These are phyloP conservation scores for Cinchona pubescens DNA, from an alignment of 257 asterid species.

Conservation along the genomic window DNA sequence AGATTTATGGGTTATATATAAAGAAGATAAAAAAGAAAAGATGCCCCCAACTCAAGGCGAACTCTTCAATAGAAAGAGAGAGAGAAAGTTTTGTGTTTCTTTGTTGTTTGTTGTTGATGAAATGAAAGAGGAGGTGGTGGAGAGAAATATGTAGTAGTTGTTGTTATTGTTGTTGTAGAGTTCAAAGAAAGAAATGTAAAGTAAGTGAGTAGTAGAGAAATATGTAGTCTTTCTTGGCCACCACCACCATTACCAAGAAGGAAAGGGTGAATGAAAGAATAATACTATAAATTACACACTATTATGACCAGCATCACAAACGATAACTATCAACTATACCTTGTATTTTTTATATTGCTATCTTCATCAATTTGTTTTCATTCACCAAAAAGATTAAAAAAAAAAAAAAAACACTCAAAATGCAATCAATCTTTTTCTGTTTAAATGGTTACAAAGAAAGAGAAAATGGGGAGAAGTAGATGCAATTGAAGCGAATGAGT, in stretches of 20 bases:
- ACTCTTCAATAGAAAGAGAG: slow-evolving; percentile 20
- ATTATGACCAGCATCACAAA: no score
- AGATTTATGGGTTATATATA: slow-evolving; percentile 8
- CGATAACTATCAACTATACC: not conserved
- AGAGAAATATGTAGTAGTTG: not conserved
- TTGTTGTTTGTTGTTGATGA: not conserved
- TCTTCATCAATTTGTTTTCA: slow-evolving; percentile 11
- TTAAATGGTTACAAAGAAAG: slow-evolving; percentile 13
- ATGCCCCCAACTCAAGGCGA: slow-evolving; percentile 26
- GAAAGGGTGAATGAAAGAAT: no score
- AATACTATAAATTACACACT: no score
- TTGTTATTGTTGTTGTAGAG: no score
- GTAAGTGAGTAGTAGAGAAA: slow-evolving; percentile 7
- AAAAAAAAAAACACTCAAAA: no score
- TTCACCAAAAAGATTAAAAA: not conserved
- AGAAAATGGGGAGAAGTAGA: slow-evolving; percentile 10
- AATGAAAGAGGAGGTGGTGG: not conserved
- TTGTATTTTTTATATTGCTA: not conserved
- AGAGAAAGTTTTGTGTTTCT: not conserved
- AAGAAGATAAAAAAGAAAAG: not conserved
- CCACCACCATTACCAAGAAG: slow-evolving; percentile 16
- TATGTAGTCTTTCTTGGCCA: slow-evolving; percentile 16
- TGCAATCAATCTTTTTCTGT: not conserved
- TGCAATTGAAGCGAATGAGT: slow-evolving; percentile 31
- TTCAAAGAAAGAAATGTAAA: slow-evolving; percentile 21